Evolutionary conservation across 306 rosid genomes (phyloP), one percentile per base, ranked within the genome.

Genomic region (Begonia fuchsioides): DNA sequence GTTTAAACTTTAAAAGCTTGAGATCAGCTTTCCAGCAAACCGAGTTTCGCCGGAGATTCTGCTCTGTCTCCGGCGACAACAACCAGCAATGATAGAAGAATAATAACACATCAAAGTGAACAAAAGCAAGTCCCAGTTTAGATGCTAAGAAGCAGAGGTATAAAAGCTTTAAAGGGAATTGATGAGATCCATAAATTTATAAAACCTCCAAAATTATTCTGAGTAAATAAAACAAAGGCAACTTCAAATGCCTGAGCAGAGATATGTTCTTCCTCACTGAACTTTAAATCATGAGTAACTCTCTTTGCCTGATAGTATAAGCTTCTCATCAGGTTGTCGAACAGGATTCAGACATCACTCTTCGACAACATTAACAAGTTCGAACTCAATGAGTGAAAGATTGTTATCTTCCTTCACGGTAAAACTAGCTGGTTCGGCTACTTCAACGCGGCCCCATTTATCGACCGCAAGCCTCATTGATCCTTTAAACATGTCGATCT

Each of bases 381-480:
- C 82, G 54, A 72, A 79, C 47, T 75, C 82, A 17, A 79, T 65
- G 48, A 69, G 20, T 19, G 87, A 79, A 8, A 75, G 77, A 54
- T 79, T 79, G 79, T 75, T 75, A 45, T 79, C 79, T 68, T 79
- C 77, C 66, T 75, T 75, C 50, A 72, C 73, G 2, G 19, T 59
- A 40, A 75, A 79, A 11, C 64, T 9, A 14, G 74, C 77, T 8
- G 79, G 82, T 18, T 79, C 82, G 2, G 82, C 50, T 13, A 68
- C 68, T 62, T 79, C 80, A 39, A 72, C 47, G 13, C 87, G 79
- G 38, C 82, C 87, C 87, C 82, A 79, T 61, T 79, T 79, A 63
- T 75, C 87, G 17, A 79, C 79, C 16, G 79, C 78, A 44, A 79
- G 70, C 72, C 87, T 79, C 87, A 79, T 79, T 6, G 82, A 79